Percentiles rank a stretch among this genome's conserved stretches.
Evolutionary conservation across 208 protist species (phyloP).

Genomic region (Acanthamoeba healyi): DNA sequence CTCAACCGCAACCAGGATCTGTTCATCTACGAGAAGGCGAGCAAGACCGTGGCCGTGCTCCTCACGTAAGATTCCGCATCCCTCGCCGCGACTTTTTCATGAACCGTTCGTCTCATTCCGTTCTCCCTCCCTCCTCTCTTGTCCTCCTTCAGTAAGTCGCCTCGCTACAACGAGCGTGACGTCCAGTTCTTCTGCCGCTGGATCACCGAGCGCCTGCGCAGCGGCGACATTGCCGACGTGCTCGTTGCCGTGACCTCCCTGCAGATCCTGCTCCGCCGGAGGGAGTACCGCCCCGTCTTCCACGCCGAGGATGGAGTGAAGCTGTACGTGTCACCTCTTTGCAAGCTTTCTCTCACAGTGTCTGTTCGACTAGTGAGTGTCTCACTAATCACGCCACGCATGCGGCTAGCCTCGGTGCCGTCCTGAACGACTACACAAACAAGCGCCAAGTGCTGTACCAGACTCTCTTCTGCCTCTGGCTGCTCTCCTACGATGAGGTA

Average conservation of each 20-base stretch:
- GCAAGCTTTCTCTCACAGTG: too few species aligned
- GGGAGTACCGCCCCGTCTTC: slow-evolving; percentile 38
- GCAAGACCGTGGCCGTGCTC: not conserved
- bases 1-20: slow-evolving; percentile 32
- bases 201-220: slow-evolving; percentile 46
- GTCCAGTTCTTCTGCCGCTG: slow-evolving; percentile 67
- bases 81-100: not conserved
- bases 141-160: not conserved
- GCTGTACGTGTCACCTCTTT: not conserved
- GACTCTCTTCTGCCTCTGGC: slow-evolving; percentile 65
- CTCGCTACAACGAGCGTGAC: not conserved
- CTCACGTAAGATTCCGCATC: not conserved
- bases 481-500: slow-evolving; percentile 57
- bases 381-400: not conserved
- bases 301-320: slow-evolving; percentile 14
- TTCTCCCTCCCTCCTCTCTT: not conserved
- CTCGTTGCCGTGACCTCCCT: slow-evolving; percentile 14
- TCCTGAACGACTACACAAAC: slow-evolving; percentile 56
- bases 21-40: slow-evolving; percentile 39
- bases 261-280: slow-evolving; percentile 47
- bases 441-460: slow-evolving; percentile 65
- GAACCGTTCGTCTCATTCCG: not conserved
- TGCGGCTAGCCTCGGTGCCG: not conserved
- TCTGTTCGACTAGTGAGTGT: not conserved
- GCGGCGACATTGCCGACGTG: not conserved